A percentile compares a stretch with the other conserved stretches of the same genome.
phyloP scores from a whole-genome alignment of 176 grass and related monocot genomes.

The Melocanna baccifera region DNA sequence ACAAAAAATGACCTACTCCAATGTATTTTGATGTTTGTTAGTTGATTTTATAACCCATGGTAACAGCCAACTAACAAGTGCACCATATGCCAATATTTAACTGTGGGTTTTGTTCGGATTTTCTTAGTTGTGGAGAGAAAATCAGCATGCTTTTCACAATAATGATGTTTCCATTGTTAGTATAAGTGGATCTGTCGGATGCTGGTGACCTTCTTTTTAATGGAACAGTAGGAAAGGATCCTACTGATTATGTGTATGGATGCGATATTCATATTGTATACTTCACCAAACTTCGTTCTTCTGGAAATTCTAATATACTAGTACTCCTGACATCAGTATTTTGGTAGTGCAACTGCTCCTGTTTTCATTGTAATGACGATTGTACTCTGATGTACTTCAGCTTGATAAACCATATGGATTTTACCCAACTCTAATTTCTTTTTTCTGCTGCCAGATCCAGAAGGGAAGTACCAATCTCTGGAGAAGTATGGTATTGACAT shows the following conservation, averaged over 20 bases:
- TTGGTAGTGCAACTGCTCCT: neutral
- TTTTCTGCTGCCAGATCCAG: slow-evolving; percentile 64
- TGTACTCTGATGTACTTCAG: neutral
- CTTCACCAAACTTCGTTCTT: neutral
- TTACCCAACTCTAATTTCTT: neutral
- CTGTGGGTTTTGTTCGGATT: neutral
- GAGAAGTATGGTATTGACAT: slow-evolving; percentile 97
- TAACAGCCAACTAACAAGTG: neutral
- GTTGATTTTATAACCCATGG: neutral
- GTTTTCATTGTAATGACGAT: neutral
- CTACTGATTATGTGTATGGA: neutral
- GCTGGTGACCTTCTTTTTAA: neutral
- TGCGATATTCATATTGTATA: neutral
- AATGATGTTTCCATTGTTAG: neutral
- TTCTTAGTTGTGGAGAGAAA: neutral
- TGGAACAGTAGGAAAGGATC: neutral
- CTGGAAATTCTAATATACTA: neutral
- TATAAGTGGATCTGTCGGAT: neutral
- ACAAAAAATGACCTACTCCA: neutral
- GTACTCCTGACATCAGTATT: neutral
- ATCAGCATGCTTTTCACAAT: neutral
- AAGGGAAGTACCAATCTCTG: slow-evolving; percentile 84
- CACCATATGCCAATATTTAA: neutral
- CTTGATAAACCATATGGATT: neutral
- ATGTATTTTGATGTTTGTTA: neutral